Base-by-base conservation (phyloP, 805 yeast genomes). In the Teunomyces tritomae region DNA sequence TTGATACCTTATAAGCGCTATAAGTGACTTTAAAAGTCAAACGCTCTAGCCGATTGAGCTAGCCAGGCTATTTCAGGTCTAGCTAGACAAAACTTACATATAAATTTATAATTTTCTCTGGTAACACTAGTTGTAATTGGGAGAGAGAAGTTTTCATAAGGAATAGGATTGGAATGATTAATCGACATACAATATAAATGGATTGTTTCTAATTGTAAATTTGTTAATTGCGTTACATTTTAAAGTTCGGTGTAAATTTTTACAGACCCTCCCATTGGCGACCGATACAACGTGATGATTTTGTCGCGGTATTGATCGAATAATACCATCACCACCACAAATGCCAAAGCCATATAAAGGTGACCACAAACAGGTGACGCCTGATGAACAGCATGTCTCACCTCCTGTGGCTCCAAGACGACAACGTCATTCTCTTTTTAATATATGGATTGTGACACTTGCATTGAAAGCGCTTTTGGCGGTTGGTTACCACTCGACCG, bases 401-500 rank as follows among this genome's bases (percentile, higher is more conserved):
- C 34, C 43, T 8, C 43, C 43, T 13, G 34, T 39, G 34, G 27
- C 43, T 27, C 34, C 43, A 10, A 28, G 17, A 3, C 17, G 13
- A n/a, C 10, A 39, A 24, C 32, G 28, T 16, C 61, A 65, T 46
- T 61, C 71, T 3, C 57, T 73, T 27, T 40, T 57, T 27, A 70
- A 71, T 50, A 57, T 72, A 14, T 71, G 77, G 76, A 54, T 65
- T 28, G 58, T 69, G 7, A 53, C 69, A 2, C 53, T 69, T 9
- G 67, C 67, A 28, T 57, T 72, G 34, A 73, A 73, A 47, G 54
- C 62, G 7, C 59, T 72, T 17, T 57, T 72, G 10, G 49, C 64
- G 3, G 55, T 87, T 6, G 89, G 92, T 1, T 94, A 92, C 65
- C 90, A 82, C 56, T 91, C 97, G 9, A 94, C 98, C 0, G 99